Evolutionary conservation across 768 basidiomycete species (phyloP), one percentile per base, ranked within the genome.

Genomic region (Termitomyces sp.): DNA sequence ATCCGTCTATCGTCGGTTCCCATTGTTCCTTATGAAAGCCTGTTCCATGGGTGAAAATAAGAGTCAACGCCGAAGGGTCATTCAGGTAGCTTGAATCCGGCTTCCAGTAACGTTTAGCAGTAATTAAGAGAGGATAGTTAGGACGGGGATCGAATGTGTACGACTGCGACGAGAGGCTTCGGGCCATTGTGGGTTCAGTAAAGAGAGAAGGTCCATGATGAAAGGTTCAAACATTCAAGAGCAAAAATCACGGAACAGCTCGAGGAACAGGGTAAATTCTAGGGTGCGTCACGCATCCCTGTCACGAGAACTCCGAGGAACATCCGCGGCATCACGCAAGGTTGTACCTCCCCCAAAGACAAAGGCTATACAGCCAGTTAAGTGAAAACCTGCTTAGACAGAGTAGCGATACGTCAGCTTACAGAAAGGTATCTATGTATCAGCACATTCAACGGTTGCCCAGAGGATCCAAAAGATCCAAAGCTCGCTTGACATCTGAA

Each of bases 21-120:
- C 81, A 84, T n/a, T 73, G 73, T 62, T 84, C 83, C 60, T 84
- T 84, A 63, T 79, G 79, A 63, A 79, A 81, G 0, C 83, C 76
- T 1, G 79, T 81, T 7, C 77, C 82, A 61, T 85, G 83, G 1
- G 80, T 65, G 51, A 83, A 75, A 33, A 84, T 65, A 31, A 83
- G 68, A 0, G 83, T 83, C 12, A 76, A 49, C 0, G 77, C 81
- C 18, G 72, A 69, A 0, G 69, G 62, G 47, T 80, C 77, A 22
- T 70, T 52, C 4, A 71, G 60, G 48, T 70, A 56, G 18, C 70
- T 68, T 1, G 72, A 74, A 1, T 69, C 58, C 2, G 72, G 60
- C n/a, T 65, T 61, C 77, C 75, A 78, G 64, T 82, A 83, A 7
- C 79, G 78, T 56, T 81, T 83, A 2, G 75, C 79, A 13, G 77